Evolutionary conservation across 176 grass and related monocot species (phyloP).

Genomic region (Bromus sterilis): DNA sequence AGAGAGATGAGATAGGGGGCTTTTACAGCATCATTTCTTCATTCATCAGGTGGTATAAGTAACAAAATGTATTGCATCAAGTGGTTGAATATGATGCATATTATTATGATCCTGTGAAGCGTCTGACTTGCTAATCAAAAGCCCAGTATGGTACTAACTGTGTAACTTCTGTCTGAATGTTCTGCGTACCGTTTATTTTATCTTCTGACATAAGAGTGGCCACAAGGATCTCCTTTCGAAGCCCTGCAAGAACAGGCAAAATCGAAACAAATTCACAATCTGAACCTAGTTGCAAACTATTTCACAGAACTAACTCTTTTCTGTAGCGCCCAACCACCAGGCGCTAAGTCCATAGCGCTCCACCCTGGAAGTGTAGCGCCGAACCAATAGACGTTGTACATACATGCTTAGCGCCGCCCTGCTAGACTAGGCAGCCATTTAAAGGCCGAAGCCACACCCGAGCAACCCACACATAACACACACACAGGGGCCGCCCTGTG

Average conservation of each 20-base stretch:
- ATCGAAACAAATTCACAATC: too few species aligned
- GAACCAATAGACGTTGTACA: too few species aligned
- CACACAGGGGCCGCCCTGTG: too few species aligned
- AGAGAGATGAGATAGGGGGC: constrained; percentile 6
- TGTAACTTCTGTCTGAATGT: background rate
- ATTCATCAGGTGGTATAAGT: constrained; percentile 33
- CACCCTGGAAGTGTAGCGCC: too few species aligned
- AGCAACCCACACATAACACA: too few species aligned
- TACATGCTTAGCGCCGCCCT: too few species aligned
- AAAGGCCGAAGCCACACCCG: too few species aligned
- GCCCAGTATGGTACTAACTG: background rate
- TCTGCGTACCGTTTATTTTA: background rate
- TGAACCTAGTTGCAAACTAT: too few species aligned
- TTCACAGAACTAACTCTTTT: too few species aligned
- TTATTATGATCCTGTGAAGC: background rate
- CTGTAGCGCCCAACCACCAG: too few species aligned
- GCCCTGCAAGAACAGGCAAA: background rate
- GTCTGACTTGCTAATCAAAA: background rate
- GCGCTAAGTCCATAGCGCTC: too few species aligned
- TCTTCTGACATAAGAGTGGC: background rate
- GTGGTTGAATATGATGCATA: constrained; percentile 10
- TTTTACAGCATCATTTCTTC: constrained; percentile 13
- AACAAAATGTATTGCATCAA: constrained; percentile 28
- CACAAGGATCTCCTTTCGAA: background rate
- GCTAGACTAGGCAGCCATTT: too few species aligned